A percentile compares a stretch with the other conserved stretches of the same genome.
Conservation (phyloP, 257 asterid genomes). For the Solanum paucissectum region DNA sequence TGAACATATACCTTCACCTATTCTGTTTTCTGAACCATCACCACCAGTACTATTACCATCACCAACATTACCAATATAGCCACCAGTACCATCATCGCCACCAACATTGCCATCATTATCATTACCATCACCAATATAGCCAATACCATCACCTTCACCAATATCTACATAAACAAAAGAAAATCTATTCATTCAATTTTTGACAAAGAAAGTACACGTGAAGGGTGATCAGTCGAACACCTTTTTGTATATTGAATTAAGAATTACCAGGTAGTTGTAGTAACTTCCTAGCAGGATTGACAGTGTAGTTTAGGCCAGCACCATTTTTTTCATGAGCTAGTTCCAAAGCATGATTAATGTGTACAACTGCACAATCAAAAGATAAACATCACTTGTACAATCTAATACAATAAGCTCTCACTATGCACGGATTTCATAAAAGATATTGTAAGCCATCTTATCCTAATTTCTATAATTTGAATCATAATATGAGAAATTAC, state of each 20-base stretch:
- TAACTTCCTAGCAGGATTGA: conserved; percentile 20
- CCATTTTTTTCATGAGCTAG: conserved; percentile 10
- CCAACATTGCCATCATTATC: neutral
- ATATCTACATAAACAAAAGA: neutral
- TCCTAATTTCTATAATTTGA: too few relatives aligned
- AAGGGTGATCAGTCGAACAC: neutral
- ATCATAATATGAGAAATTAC: too few relatives aligned
- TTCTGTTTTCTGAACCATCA: conserved; percentile 17
- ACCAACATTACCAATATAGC: neutral
- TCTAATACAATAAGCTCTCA: neutral
- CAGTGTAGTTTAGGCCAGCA: conserved; percentile 6
- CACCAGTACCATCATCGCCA: neutral
- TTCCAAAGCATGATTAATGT: conserved; percentile 32
- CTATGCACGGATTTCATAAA: neutral
- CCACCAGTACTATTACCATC: neutral
- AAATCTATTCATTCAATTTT: neutral
- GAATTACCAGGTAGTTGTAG: conserved; percentile 7
- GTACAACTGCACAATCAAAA: conserved; percentile 15
- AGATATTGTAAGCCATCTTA: neutral
- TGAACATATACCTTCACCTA: conserved; percentile 22
- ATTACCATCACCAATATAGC: neutral
- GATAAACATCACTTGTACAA: neutral
- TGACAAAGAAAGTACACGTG: neutral
- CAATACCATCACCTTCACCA: neutral
- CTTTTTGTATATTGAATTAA: neutral